Conservation (phyloP, 164 flowering plant species). For the Taxillus chinensis region DNA sequence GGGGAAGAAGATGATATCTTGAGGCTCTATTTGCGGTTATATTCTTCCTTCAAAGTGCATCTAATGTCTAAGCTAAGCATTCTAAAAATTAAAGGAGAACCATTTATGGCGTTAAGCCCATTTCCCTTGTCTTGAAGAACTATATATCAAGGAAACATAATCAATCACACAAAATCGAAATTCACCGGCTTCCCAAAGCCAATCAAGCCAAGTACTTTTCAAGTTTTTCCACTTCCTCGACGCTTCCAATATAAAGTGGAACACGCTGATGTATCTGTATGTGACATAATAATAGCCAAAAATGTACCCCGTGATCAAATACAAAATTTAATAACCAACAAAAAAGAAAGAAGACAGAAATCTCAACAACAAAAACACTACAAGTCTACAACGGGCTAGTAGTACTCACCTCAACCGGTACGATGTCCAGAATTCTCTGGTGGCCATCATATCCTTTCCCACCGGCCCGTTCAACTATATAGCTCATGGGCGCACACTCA, state of each 20-base stretch:
- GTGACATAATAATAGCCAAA: neutral
- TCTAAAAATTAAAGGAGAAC: no score
- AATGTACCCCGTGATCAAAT: constrained; percentile 1
- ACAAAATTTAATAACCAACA: neutral
- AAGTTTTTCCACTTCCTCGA: constrained; percentile 75
- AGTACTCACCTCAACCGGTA: constrained; percentile 57
- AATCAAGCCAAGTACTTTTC: constrained; percentile 68
- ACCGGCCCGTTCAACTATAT: constrained; percentile 81
- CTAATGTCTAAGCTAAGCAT: no score
- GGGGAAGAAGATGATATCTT: no score
- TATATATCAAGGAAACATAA: no score
- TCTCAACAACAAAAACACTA: neutral
- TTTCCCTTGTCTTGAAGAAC: no score
- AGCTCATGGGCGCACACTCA: constrained; percentile 95
- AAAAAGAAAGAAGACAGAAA: neutral
- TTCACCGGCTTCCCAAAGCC: no score
- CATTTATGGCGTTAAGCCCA: no score
- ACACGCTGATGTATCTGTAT: constrained; percentile 76
- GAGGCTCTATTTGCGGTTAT: no score
- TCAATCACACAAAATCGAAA: no score
- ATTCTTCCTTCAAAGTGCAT: no score
- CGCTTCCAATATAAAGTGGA: constrained; percentile 75
- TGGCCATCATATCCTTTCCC: constrained; percentile 85
- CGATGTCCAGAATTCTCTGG: constrained; percentile 65
- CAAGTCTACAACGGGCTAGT: no score